Percentiles rank a stretch among this genome's conserved stretches.
Conservation (phyloP, 164 flowering plant genomes). For the Piper betle region DNA sequence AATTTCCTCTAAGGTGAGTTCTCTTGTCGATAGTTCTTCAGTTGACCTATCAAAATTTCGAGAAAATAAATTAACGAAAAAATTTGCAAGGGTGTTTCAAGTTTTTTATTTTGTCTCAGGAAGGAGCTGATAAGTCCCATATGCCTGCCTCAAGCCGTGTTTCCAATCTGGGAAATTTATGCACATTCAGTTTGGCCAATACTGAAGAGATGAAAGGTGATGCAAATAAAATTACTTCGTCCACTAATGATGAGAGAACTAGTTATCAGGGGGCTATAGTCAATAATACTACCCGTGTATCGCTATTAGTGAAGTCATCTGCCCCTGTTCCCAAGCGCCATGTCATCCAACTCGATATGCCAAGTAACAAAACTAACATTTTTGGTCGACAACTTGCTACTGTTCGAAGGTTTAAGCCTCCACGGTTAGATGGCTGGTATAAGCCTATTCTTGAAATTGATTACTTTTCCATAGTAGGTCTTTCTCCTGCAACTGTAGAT, state of each 20-base stretch:
- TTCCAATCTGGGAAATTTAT: not conserved
- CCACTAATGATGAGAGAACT: slow-evolving; percentile 20
- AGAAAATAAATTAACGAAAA: not conserved
- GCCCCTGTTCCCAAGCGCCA: slow-evolving; percentile 50
- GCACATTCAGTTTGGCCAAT: not conserved
- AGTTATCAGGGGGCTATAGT: slow-evolving; percentile 47
- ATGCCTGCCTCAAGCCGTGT: not conserved
- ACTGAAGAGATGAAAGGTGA: not conserved
- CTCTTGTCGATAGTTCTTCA: not conserved
- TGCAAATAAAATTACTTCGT: not conserved
- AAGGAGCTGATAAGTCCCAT: not conserved
- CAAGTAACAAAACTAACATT: slow-evolving; percentile 31
- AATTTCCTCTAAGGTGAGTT: slow-evolving; percentile 6
- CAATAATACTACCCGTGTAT: slow-evolving; percentile 24
- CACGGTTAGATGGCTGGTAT: slow-evolving; percentile 83
- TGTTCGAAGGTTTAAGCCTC: slow-evolving; percentile 60
- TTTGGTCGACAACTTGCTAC: slow-evolving; percentile 29
- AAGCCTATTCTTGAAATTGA: slow-evolving; percentile 67
- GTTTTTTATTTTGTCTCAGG: not conserved
- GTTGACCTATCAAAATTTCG: not conserved
- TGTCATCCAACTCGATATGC: slow-evolving; percentile 65
- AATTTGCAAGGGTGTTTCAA: not conserved
- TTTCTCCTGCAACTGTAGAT: slow-evolving; percentile 33
- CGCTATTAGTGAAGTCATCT: slow-evolving; percentile 21
- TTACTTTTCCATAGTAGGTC: slow-evolving; percentile 66